Percentiles rank a stretch among this genome's conserved stretches.
Conservation (phyloP, 352 stramenopile genomes). For the Phytophthora fragariae region DNA sequence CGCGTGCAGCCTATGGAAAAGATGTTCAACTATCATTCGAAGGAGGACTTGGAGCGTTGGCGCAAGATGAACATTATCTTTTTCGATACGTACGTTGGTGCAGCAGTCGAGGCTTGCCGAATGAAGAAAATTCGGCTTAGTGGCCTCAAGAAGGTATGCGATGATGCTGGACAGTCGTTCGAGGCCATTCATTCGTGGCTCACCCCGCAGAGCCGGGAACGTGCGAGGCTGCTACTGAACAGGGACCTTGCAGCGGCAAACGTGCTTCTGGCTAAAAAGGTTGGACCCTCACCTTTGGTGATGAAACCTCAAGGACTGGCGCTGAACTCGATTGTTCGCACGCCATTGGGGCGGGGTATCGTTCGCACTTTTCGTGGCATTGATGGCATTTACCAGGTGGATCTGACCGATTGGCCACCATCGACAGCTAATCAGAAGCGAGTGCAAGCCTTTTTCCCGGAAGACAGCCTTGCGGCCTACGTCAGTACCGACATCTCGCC, state of each 20-base stretch:
- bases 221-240: slow-evolving; percentile 70
- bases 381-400: slow-evolving; percentile 86
- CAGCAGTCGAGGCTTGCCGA: slow-evolving; percentile 76
- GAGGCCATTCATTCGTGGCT: slow-evolving; percentile 65
- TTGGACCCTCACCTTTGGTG: slow-evolving; percentile 46
- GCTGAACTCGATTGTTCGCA: slow-evolving; percentile 66
- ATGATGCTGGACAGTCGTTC: slow-evolving; percentile 61
- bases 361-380: slow-evolving; percentile 72
- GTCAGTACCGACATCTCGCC: slow-evolving; percentile 47
- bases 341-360: slow-evolving; percentile 71
- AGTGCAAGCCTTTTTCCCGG: slow-evolving; percentile 59
- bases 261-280: slow-evolving; percentile 51
- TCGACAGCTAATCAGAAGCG: slow-evolving; percentile 45
- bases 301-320: slow-evolving; percentile 73
- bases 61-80: slow-evolving; percentile 92
- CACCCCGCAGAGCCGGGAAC: slow-evolving; percentile 66
- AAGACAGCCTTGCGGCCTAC: slow-evolving; percentile 60
- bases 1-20: slow-evolving; percentile 87
- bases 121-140: slow-evolving; percentile 75
- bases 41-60: slow-evolving; percentile 80
- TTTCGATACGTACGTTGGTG: slow-evolving; percentile 92
- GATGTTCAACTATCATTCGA: slow-evolving; percentile 84
- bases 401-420: slow-evolving; percentile 73
- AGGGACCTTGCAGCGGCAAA: slow-evolving; percentile 72
- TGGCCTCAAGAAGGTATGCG: slow-evolving; percentile 77